Evolutionary conservation across 164 flowering plant species (phyloP), one percentile per base, ranked within the genome.

Genomic region (Taxillus chinensis): DNA sequence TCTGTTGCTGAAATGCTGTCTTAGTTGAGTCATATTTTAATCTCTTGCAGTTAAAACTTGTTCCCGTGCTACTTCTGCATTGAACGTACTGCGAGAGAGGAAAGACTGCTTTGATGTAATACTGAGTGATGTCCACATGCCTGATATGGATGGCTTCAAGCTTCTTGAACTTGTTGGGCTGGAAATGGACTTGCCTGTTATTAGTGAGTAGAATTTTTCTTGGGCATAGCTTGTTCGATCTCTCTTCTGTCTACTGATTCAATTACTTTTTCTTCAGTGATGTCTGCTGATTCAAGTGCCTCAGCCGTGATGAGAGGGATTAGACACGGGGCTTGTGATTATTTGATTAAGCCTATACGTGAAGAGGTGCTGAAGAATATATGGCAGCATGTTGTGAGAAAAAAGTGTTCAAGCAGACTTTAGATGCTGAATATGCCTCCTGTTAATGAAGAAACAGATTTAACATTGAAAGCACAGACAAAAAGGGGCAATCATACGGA

Each of bases 141-240:
- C 97, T 41, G 97, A 88, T 75, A 87, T 90, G 92, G 92, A 90
- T 76, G 95, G 97, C 8, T 84, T 68, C 68, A 87, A 83, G 55
- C 90, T 90, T 54, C 95, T 90, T 65, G 92, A 90, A 73, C 89
- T 61, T 64, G 87, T 90, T 77, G 92, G 95, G 59, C 71, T 87
- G 54, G 97, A 90, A 71, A 90, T 84, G 95, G 95, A 82, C 71
- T 84, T 90, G 52, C 97, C 97, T 67, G 95, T 90, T 57, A 87
- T 90, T 69, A 90, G 97, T 90, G 60, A 87, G 90, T 84, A 64
- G 14, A 56, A 7, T 57, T 55, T 52, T 39, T 39, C 43, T 66
- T 54, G 17, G 15, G 59, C 53, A 48, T 4, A 8, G 45, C 55
- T 64, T 49, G 27, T 70, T 6, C 41, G 15, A 8, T 13, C 13